Percentiles rank a stretch among this genome's conserved stretches.
phyloP scores from a whole-genome alignment of 164 flowering plant species.

The Berberis vulgaris region DNA sequence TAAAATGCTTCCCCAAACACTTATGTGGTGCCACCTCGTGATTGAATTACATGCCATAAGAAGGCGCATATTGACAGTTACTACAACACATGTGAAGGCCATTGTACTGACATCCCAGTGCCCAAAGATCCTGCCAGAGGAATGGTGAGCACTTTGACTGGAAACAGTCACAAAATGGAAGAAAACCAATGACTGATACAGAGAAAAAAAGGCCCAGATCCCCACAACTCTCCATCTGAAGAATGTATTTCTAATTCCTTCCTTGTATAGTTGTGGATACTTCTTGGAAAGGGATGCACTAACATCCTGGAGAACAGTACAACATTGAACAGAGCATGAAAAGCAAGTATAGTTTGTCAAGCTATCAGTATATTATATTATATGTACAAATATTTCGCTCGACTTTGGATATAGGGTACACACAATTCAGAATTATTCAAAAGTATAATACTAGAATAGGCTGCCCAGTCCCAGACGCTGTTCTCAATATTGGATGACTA shows the following conservation, averaged over 20 bases:
- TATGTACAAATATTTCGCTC: too few species aligned
- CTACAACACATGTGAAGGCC: constrained; percentile 79
- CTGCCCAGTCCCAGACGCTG: too few species aligned
- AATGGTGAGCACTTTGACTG: constrained; percentile 37
- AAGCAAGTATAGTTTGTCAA: too few species aligned
- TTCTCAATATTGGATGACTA: too few species aligned
- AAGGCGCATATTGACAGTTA: constrained; percentile 87
- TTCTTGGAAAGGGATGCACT: constrained; percentile 84
- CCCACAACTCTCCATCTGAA: constrained; percentile 86
- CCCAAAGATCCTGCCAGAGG: constrained; percentile 81
- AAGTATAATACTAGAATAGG: too few species aligned
- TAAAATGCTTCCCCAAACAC: constrained; percentile 81
- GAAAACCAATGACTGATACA: constrained; percentile 74
- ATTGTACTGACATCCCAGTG: constrained; percentile 95
- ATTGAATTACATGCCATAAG: constrained; percentile 75
- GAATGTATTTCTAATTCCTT: constrained; percentile 70
- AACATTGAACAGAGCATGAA: too few species aligned
- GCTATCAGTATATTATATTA: too few species aligned
- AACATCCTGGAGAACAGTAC: constrained; percentile 62
- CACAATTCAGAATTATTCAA: too few species aligned
- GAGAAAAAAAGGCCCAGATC: constrained; percentile 69
- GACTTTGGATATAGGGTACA: too few species aligned
- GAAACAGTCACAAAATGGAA: constrained; percentile 55
- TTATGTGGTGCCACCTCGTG: constrained; percentile 83
- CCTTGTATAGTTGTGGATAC: constrained; percentile 82